Evolutionary conservation across 306 rosid species (phyloP).

Genomic region (apple (Malus domestica)): DNA sequence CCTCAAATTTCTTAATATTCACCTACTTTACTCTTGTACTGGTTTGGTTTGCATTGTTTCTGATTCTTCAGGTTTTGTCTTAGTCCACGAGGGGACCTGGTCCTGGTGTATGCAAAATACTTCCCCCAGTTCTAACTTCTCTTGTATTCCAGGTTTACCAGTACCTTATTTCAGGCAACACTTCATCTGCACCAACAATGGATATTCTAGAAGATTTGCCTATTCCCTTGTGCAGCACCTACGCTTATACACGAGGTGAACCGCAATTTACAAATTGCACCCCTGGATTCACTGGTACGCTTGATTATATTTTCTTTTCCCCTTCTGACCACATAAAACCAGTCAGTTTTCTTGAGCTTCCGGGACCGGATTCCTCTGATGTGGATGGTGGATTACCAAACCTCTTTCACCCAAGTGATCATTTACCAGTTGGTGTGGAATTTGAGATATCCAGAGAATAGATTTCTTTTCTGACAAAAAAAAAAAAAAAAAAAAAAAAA

Average conservation of each 20-base stretch:
- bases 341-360: conserved; percentile 73
- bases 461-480: not conserved
- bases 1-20: conserved; percentile 6
- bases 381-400: conserved; percentile 80
- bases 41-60: not conserved
- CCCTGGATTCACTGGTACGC: conserved; percentile 84
- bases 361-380: conserved; percentile 49
- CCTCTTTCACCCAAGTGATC: conserved; percentile 73
- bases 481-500: too few relatives aligned
- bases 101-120: not conserved
- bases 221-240: conserved; percentile 62
- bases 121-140: conserved; percentile 14
- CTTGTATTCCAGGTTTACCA: conserved; percentile 58
- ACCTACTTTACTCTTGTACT: conserved; percentile 1
- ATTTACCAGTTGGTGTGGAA: conserved; percentile 80
- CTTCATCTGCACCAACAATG: conserved; percentile 25
- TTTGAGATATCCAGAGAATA: conserved; percentile 43
- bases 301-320: conserved; percentile 63
- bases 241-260: conserved; percentile 60
- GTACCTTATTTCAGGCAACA: conserved; percentile 51
- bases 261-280: conserved; percentile 89
- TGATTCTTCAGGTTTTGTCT: not conserved
- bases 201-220: conserved; percentile 47
- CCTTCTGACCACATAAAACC: conserved; percentile 60
- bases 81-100: not conserved